Percentiles rank a stretch among this genome's conserved stretches.
These are phyloP conservation scores for Penicillium sp. DNA, from an alignment of 2,329 filamentous ascomycete species.

Conservation along the genomic window DNA sequence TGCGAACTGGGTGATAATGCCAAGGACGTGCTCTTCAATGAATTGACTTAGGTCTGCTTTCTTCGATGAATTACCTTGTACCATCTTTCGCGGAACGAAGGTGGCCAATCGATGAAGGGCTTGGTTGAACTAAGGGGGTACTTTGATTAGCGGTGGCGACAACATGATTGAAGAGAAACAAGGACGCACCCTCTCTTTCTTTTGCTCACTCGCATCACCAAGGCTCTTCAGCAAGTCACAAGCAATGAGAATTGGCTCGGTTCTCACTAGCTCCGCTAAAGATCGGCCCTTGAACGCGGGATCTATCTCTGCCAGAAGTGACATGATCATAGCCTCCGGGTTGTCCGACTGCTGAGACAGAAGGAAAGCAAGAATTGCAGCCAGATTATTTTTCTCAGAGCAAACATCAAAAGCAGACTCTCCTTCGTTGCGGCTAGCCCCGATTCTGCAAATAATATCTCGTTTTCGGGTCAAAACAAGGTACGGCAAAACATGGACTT, in stretches of 20 bases:
- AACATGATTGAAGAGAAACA: constrained; percentile 47
- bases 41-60: constrained; percentile 65
- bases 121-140: constrained; percentile 45
- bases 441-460: constrained; percentile 78
- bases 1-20: constrained; percentile 79
- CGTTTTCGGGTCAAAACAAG: constrained; percentile 75
- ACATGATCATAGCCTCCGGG: constrained; percentile 65
- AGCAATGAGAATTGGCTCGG: constrained; percentile 72
- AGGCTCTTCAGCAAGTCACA: constrained; percentile 80
- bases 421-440: constrained; percentile 60
- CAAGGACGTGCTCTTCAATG: constrained; percentile 78
- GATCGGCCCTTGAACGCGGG: constrained; percentile 66
- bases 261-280: constrained; percentile 67
- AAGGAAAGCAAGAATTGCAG: constrained; percentile 58
- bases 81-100: constrained; percentile 53
- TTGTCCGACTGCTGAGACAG: constrained; percentile 63
- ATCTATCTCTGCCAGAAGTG: constrained; percentile 66
- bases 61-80: constrained; percentile 47
- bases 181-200: constrained; percentile 43
- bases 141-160: neutral
- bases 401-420: constrained; percentile 61
- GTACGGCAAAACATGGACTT: constrained; percentile 80
- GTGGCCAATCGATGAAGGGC: constrained; percentile 52
- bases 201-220: constrained; percentile 62
- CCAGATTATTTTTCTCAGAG: constrained; percentile 58